phyloP scores from a whole-genome alignment of 176 grass and related monocot species.

The Alopecurus myosuroides region DNA sequence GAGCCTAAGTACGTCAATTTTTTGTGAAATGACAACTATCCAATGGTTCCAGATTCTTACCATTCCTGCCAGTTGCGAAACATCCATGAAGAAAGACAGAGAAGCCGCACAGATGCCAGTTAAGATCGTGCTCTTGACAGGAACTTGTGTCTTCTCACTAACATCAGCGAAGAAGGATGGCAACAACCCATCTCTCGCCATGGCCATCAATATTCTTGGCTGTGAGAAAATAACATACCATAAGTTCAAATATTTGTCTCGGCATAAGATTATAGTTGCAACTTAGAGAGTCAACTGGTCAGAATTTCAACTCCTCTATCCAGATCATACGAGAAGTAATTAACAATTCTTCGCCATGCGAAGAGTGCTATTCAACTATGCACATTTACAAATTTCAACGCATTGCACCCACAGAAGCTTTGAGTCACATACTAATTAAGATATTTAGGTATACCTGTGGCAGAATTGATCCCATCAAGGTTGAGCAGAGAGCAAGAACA shows the following conservation, averaged over 20 bases:
- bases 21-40: not conserved
- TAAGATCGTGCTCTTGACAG: constrained; percentile 81
- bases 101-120: constrained; percentile 67
- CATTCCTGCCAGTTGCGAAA: constrained; percentile 89
- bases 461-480: constrained; percentile 74
- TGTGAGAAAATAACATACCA: constrained; percentile 22
- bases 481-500: constrained; percentile 75
- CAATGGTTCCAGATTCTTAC: constrained; percentile 28
- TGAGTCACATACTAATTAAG: not conserved
- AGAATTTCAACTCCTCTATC: not conserved
- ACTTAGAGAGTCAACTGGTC: not conserved
- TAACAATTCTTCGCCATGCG: not conserved
- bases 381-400: not conserved
- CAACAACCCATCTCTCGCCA: constrained; percentile 73
- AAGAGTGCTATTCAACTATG: not conserved
- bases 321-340: not conserved
- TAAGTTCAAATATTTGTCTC: not conserved
- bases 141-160: constrained; percentile 65
- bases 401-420: not conserved
- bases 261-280: not conserved
- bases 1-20: not conserved
- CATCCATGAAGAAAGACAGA: constrained; percentile 85
- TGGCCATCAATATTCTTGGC: constrained; percentile 92
- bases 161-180: constrained; percentile 80
- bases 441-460: constrained; percentile 56